Evolutionary conservation across 495 filamentous ascomycete species (phyloP).

Genomic region (Symbiotaphrina buchneri): DNA sequence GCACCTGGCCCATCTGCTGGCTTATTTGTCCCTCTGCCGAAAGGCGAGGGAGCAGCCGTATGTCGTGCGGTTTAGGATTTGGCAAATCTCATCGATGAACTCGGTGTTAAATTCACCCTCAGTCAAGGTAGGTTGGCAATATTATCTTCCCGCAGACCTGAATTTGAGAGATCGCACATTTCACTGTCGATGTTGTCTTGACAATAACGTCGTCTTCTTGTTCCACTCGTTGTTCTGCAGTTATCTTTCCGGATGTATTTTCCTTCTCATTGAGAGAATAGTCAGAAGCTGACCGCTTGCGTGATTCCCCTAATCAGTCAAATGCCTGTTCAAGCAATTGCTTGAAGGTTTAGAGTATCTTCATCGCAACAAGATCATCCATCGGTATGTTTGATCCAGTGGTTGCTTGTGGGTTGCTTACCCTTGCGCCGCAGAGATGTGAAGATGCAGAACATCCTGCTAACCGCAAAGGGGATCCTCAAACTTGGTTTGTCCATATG

Average conservation of each 20-base stretch:
- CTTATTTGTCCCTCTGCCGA: conserved; percentile 19
- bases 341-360: conserved; percentile 22
- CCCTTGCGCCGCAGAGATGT: conserved; percentile 13
- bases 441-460: conserved; percentile 23
- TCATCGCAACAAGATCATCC: conserved; percentile 20
- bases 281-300: no score
- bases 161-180: no score
- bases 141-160: no score
- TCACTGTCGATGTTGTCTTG: no score
- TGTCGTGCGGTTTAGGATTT: conserved; percentile 16
- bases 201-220: no score
- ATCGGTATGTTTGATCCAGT: conserved; percentile 14
- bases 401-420: not conserved
- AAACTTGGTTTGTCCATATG: conserved; percentile 16
- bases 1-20: conserved; percentile 20
- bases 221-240: no score
- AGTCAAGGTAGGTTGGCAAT: conserved; percentile 16
- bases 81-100: conserved; percentile 21
- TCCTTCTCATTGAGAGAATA: no score
- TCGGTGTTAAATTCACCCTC: conserved; percentile 18
- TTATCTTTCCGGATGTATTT: no score
- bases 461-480: conserved; percentile 18
- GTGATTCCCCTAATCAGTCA: conserved; percentile 13
- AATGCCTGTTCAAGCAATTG: conserved; percentile 21
- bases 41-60: conserved; percentile 16